phyloP scores from a whole-genome alignment of 1,284 basidiomycete species.

The Bjerkandera adusta region DNA sequence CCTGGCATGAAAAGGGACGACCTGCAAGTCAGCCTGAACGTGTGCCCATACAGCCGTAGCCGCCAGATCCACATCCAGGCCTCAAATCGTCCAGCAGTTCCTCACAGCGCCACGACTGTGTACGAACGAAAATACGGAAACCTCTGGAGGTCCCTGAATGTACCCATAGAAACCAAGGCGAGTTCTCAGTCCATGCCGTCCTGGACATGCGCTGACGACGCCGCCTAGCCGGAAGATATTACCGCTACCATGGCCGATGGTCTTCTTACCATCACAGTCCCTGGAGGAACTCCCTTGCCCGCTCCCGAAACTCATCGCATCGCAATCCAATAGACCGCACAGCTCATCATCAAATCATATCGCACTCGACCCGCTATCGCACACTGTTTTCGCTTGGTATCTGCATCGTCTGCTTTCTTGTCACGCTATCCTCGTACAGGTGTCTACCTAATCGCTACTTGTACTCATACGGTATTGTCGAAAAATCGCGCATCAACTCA shows the following conservation, averaged over 20 bases:
- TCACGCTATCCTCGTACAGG: too few relatives aligned
- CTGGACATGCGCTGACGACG: slow-evolving; percentile 7
- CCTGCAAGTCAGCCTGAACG: slow-evolving; percentile 50
- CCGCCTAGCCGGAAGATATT: slow-evolving; percentile 25
- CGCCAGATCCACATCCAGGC: slow-evolving; percentile 55
- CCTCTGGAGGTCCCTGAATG: slow-evolving; percentile 50
- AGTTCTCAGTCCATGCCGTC: slow-evolving; percentile 23
- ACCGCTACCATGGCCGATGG: slow-evolving; percentile 28
- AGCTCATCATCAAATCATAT: neutral
- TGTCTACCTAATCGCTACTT: too few relatives aligned
- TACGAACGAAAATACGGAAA: slow-evolving; percentile 54
- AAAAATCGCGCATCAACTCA: too few relatives aligned
- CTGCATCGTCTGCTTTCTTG: neutral
- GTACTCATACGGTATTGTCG: too few relatives aligned
- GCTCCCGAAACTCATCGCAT: slow-evolving; percentile 23
- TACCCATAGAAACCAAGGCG: slow-evolving; percentile 59
- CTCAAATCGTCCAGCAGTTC: slow-evolving; percentile 33
- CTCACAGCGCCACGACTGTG: slow-evolving; percentile 30
- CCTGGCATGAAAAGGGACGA: slow-evolving; percentile 58
- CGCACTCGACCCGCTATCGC: neutral
- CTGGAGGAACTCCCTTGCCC: slow-evolving; percentile 19
- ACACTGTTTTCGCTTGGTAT: too few relatives aligned
- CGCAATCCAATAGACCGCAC: slow-evolving; percentile 21
- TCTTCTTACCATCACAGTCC: slow-evolving; percentile 29
- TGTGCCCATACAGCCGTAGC: slow-evolving; percentile 52